These are phyloP conservation scores for Cardamine resedifolia DNA, from an alignment of 345 rosid genomes.

Conservation along the genomic window DNA sequence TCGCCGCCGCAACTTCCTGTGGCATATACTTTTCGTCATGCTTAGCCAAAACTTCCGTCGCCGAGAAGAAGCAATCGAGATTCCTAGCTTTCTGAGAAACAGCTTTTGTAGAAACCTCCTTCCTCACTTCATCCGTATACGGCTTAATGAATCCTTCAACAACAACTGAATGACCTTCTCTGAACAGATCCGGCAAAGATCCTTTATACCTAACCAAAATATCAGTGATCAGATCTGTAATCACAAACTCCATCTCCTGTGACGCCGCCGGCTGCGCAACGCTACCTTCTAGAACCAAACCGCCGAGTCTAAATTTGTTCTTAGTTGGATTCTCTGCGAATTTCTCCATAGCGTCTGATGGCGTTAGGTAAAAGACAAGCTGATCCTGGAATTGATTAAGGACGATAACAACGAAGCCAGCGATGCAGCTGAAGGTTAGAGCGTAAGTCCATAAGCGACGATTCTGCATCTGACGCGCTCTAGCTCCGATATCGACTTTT, in stretches of 20 bases:
- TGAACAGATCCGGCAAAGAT: slow-evolving; percentile 79
- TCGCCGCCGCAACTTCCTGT: slow-evolving; percentile 84
- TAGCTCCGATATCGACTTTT: slow-evolving; percentile 70
- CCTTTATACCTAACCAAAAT: slow-evolving; percentile 79
- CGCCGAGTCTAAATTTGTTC: slow-evolving; percentile 77
- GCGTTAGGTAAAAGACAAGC: slow-evolving; percentile 82
- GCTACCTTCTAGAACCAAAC: slow-evolving; percentile 87
- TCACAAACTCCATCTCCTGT: slow-evolving; percentile 79
- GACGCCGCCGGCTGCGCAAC: slow-evolving; percentile 71
- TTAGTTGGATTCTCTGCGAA: slow-evolving; percentile 62
- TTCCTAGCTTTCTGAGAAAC: slow-evolving; percentile 72
- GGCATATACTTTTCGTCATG: slow-evolving; percentile 99
- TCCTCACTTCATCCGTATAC: slow-evolving; percentile 55
- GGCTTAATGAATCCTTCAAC: slow-evolving; percentile 94
- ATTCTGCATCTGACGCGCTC: slow-evolving; percentile 87
- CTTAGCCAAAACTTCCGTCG: slow-evolving; percentile 90
- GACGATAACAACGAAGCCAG: slow-evolving; percentile 83
- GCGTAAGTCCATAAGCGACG: slow-evolving; percentile 95
- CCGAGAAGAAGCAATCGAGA: slow-evolving; percentile 67
- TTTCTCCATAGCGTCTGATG: slow-evolving; percentile 81
- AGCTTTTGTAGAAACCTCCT: slow-evolving; percentile 47
- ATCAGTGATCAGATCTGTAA: slow-evolving; percentile 85
- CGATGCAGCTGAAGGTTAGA: slow-evolving; percentile 79
- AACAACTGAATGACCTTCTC: slow-evolving; percentile 95
- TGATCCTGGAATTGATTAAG: slow-evolving; percentile 88